phyloP scores from a whole-genome alignment of 1,284 basidiomycete species.

The Irpex sp. region DNA sequence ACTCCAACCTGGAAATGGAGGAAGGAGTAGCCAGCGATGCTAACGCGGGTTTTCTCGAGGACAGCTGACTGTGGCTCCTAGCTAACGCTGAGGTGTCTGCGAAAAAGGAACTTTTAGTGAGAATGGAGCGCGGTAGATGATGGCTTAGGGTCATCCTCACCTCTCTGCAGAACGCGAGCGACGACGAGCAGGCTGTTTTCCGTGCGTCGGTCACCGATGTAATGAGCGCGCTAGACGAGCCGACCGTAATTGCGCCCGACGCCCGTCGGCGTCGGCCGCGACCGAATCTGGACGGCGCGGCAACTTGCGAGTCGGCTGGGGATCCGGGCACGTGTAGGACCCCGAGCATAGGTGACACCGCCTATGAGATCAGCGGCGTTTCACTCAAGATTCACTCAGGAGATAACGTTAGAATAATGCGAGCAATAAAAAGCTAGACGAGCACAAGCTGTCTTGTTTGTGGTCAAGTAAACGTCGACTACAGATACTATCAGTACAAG shows the following conservation, averaged over 20 bases:
- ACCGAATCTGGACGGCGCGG: background rate
- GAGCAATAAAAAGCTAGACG: too few relatives aligned
- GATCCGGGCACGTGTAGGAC: conserved; percentile 14
- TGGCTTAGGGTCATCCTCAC: background rate
- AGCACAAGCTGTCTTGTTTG: too few relatives aligned
- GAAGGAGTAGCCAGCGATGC: conserved; percentile 4
- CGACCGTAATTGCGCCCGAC: background rate
- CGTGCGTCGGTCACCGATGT: background rate
- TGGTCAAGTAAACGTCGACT: too few relatives aligned
- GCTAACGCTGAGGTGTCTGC: background rate
- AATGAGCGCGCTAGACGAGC: background rate
- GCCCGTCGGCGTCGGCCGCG: background rate
- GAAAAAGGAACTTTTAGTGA: background rate
- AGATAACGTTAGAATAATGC: too few relatives aligned
- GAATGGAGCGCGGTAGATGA: background rate
- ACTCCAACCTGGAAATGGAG: background rate
- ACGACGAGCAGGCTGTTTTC: background rate
- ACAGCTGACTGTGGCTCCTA: background rate
- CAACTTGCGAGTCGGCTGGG: conserved; percentile 4
- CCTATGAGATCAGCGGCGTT: background rate
- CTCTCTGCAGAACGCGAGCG: background rate
- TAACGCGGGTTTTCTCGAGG: background rate
- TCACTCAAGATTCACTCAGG: background rate
- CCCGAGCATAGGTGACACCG: conserved; percentile 3
- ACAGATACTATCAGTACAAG: too few relatives aligned